phyloP scores from a whole-genome alignment of 768 basidiomycete species.

The Psilocybe tampanensis region DNA sequence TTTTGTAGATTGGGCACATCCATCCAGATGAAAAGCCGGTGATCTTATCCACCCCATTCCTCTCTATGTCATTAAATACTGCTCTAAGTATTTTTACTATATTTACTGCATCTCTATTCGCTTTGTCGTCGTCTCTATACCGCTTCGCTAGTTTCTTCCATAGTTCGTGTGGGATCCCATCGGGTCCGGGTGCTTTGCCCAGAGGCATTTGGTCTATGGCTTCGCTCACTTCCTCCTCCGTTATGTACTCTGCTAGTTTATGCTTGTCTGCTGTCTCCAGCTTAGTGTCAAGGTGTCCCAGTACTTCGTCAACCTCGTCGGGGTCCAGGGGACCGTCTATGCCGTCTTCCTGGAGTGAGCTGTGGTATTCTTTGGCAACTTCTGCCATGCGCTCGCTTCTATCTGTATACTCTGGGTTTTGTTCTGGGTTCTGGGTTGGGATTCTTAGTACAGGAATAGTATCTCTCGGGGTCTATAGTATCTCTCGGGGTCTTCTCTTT shows the following conservation, averaged over 20 bases:
- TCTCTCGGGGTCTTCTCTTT: conserved; percentile 7
- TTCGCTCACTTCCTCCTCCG: conserved; percentile 1
- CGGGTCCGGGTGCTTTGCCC: conserved; percentile 20
- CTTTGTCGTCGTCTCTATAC: not conserved
- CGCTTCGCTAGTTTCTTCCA: conserved; percentile 8
- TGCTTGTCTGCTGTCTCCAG: not conserved
- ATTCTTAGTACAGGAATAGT: not conserved
- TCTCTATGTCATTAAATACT: conserved; percentile 30
- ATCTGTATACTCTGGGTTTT: too few species aligned
- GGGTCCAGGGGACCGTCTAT: not conserved
- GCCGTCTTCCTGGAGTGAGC: not conserved
- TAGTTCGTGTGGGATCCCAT: conserved; percentile 21
- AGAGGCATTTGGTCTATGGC: conserved; percentile 10
- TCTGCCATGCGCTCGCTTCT: not conserved
- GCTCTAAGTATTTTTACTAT: conserved; percentile 6
- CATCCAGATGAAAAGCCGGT: conserved; percentile 31
- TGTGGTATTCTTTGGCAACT: conserved; percentile 5
- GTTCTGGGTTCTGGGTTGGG: not conserved
- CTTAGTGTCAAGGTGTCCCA: not conserved
- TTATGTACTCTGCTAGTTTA: not conserved
- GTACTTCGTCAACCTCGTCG: not conserved
- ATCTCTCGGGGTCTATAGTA: not conserved
- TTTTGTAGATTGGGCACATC: conserved; percentile 47
- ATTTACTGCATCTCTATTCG: conserved; percentile 13
- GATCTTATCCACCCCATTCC: conserved; percentile 12